These are phyloP conservation scores for Stephanodiscus triporus DNA, from an alignment of 108 stramenopile genomes.

Conservation along the genomic window DNA sequence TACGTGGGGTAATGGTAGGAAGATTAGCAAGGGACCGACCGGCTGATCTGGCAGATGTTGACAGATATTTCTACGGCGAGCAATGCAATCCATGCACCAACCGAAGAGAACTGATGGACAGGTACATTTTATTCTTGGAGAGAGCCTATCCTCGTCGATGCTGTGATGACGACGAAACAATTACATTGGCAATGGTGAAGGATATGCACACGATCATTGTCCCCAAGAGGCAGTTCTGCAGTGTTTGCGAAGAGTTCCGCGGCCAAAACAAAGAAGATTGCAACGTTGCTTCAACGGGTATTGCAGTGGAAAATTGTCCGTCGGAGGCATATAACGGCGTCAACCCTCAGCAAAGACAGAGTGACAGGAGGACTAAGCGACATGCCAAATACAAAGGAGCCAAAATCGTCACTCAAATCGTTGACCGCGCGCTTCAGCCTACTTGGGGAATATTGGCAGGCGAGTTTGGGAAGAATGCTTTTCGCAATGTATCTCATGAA, in stretches of 20 bases:
- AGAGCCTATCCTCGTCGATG: conserved; percentile 74
- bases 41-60: conserved; percentile 64
- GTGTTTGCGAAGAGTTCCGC: conserved; percentile 18
- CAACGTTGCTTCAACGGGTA: background rate
- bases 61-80: conserved; percentile 77
- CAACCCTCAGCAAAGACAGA: conserved; percentile 5
- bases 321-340: background rate
- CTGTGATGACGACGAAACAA: conserved; percentile 66
- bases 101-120: conserved; percentile 65
- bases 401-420: conserved; percentile 22
- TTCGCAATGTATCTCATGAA: conserved; percentile 50
- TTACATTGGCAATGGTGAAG: conserved; percentile 32
- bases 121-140: conserved; percentile 68
- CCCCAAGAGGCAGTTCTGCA: conserved; percentile 17
- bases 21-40: conserved; percentile 76
- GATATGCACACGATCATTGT: conserved; percentile 20
- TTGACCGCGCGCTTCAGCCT: conserved; percentile 57
- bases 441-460: conserved; percentile 60
- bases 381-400: conserved; percentile 22
- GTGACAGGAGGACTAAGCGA: conserved; percentile 23
- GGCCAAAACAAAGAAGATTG: conserved; percentile 9
- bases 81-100: conserved; percentile 66
- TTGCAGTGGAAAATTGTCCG: background rate
- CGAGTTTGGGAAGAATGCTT: conserved; percentile 38
- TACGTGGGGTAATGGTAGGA: conserved; percentile 75